phyloP scores from a whole-genome alignment of 1,284 basidiomycete genomes.

The Irpex rosettiformis region DNA sequence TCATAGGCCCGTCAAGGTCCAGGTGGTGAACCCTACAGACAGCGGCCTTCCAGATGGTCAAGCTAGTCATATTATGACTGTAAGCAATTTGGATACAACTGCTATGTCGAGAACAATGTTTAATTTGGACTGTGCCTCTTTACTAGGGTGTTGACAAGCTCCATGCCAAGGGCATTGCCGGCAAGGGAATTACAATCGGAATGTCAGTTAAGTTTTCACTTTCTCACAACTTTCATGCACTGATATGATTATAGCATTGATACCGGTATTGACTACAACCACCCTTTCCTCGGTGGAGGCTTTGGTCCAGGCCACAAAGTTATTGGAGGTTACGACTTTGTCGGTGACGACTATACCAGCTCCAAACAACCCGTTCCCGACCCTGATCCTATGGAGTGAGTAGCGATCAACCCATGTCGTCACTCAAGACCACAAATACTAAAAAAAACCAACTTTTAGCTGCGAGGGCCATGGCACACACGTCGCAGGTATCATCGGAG shows the following conservation, averaged over 20 bases:
- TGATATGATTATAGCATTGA: conserved; percentile 28
- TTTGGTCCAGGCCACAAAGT: conserved; percentile 62
- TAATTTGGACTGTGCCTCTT: conserved; percentile 1
- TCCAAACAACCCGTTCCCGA: conserved; percentile 44
- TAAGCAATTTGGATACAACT: conserved; percentile 14
- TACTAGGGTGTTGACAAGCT: conserved; percentile 39
- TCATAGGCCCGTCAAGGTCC: conserved; percentile 25
- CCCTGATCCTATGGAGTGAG: conserved; percentile 41
- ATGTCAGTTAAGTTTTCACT: conserved; percentile 29
- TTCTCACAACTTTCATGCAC: neutral
- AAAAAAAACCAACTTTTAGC: neutral
- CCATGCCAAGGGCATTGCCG: conserved; percentile 45
- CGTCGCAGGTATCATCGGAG: conserved; percentile 63
- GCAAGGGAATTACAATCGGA: conserved; percentile 50
- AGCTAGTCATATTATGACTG: conserved; percentile 32
- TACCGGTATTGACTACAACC: conserved; percentile 54
- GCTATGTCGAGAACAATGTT: conserved; percentile 6
- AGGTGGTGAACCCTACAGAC: conserved; percentile 25
- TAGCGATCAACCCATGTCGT: neutral
- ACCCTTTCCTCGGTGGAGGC: conserved; percentile 60
- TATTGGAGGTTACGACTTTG: conserved; percentile 53
- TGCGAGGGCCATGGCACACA: conserved; percentile 62
- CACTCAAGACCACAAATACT: neutral
- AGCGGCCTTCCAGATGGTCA: conserved; percentile 28
- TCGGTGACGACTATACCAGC: conserved; percentile 40